A percentile compares a stretch with the other conserved stretches of the same genome.
Evolutionary conservation across 768 basidiomycete genomes (phyloP).

Genomic region (Podaxis sp.): DNA sequence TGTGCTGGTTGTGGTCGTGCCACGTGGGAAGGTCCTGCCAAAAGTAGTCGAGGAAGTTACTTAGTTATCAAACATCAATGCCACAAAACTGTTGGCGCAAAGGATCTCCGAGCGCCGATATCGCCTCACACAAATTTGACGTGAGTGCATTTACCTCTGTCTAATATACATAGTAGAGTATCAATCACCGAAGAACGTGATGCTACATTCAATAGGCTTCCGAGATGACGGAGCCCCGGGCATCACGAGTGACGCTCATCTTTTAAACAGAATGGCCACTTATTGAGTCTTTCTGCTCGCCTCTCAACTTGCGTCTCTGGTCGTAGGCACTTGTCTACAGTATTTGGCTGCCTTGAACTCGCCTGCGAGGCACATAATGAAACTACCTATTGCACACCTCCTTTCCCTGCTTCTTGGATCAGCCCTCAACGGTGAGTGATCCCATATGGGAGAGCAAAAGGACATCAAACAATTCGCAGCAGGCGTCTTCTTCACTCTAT

Average conservation of each 20-base stretch:
- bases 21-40: background rate
- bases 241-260: background rate
- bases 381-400: background rate
- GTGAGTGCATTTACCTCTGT: too few relatives aligned
- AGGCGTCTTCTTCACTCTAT: conserved; percentile 9
- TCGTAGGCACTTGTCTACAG: background rate
- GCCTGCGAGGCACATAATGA: background rate
- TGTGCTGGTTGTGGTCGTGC: background rate
- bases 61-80: too few relatives aligned
- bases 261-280: background rate
- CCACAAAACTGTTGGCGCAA: too few relatives aligned
- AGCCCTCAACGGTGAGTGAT: background rate
- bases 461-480: background rate
- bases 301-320: background rate
- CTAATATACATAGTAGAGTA: too few relatives aligned
- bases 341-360: background rate
- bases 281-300: background rate
- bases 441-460: background rate
- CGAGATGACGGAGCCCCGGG: background rate
- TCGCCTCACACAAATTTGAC: too few relatives aligned
- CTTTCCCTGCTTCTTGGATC: background rate
- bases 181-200: too few relatives aligned
- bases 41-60: too few relatives aligned
- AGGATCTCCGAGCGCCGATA: too few relatives aligned
- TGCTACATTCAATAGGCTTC: too few relatives aligned